Conservation (phyloP, 2,329 filamentous ascomycete genomes). For the Diaporthe vaccinii region DNA sequence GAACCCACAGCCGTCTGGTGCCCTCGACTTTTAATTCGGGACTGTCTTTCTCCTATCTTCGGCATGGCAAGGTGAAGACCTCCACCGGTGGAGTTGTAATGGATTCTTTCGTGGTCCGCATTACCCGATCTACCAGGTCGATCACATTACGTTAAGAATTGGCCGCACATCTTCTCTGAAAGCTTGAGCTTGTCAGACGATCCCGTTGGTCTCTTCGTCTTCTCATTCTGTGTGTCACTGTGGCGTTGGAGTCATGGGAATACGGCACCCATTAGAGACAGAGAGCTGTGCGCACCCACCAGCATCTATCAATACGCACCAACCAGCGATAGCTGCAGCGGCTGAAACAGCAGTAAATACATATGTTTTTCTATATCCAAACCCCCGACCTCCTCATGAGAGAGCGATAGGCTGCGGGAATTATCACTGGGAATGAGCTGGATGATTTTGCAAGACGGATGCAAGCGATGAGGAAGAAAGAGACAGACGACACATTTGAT, state of each 20-base stretch:
- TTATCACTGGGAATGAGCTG: neutral
- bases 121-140: neutral
- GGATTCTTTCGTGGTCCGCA: neutral
- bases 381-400: neutral
- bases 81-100: neutral
- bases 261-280: neutral
- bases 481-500: neutral
- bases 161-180: neutral
- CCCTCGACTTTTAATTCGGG: neutral
- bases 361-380: neutral
- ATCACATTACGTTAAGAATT: too few species aligned
- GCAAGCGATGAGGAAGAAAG: neutral
- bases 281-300: neutral
- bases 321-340: neutral
- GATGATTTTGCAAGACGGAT: neutral
- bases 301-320: neutral
- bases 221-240: neutral
- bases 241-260: neutral
- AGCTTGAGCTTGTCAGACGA: neutral
- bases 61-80: neutral
- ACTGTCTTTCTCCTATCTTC: neutral
- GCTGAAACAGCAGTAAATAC: conserved; percentile 7
- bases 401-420: neutral
- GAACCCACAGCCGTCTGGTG: neutral
- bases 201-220: neutral